phyloP scores from a whole-genome alignment of 805 yeast genomes.

The Teunomyces aglyptinius region DNA sequence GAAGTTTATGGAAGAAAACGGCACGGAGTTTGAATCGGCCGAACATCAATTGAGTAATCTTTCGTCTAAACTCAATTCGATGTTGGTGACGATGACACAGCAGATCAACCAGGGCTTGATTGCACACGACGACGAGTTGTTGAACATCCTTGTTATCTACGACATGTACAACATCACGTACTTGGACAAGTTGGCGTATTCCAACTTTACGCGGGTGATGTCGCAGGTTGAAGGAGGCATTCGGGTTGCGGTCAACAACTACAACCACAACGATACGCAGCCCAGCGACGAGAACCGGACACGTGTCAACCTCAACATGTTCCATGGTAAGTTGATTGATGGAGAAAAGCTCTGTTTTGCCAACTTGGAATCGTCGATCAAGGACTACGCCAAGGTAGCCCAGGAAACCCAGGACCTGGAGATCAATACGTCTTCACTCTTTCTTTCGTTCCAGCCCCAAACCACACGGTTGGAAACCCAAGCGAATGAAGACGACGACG shows the following conservation, averaged over 20 bases:
- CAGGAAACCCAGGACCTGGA: constrained; percentile 14
- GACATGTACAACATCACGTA: constrained; percentile 56
- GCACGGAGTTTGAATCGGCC: constrained; percentile 15
- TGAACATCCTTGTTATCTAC: constrained; percentile 51
- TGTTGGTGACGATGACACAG: constrained; percentile 38
- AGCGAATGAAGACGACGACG: constrained; percentile 14
- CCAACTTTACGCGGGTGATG: constrained; percentile 62
- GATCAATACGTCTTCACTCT: constrained; percentile 56
- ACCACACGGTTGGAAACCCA: constrained; percentile 28
- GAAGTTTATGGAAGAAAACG: constrained; percentile 28
- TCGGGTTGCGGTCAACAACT: constrained; percentile 55
- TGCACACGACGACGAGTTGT: constrained; percentile 49
- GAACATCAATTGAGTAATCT: constrained; percentile 27
- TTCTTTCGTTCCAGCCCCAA: constrained; percentile 68
- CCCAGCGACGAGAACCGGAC: not conserved
- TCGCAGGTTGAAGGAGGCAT: constrained; percentile 78
- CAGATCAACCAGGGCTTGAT: constrained; percentile 52
- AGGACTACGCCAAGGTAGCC: constrained; percentile 32
- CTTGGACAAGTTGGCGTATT: constrained; percentile 47
- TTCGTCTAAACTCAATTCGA: constrained; percentile 29
- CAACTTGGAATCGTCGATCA: constrained; percentile 73
- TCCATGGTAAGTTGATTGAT: constrained; percentile 73
- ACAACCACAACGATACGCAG: constrained; percentile 31
- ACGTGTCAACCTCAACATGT: constrained; percentile 57
- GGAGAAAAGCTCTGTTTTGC: constrained; percentile 90